Evolutionary conservation across 306 rosid species (phyloP), one percentile per base, ranked within the genome.

Genomic region (Dalbergia cochinchinensis): DNA sequence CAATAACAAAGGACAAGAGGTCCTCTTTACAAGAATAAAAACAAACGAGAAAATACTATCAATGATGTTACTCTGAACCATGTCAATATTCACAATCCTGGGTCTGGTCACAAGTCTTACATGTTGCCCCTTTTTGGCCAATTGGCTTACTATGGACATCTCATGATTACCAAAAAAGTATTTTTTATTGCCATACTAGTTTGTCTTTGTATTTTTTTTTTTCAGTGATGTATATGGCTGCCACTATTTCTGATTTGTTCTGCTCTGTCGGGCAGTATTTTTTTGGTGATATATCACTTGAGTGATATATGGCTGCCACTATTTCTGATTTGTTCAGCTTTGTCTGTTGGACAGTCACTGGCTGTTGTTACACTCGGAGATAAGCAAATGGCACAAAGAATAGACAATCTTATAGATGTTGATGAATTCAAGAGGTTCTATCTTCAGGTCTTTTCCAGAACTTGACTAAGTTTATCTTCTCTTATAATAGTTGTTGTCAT

Each of bases 301-400:
- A 22, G 55, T 42, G 53, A 64, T 77, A 61, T 12, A 11, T 48
- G 48, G 11, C 58, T 51, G 58, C 60, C 20, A 16, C 26, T 54
- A 6, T 53, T 54, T 54, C 60, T 54, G 9, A 54, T 26, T 16
- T 16, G 3, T 47, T 72, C 12, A 33, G 69, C 64, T 55, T 76
- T 71, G 54, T 80, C 34, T 85, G 67, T 84, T 80, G 81, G 86
- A 69, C 87, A 95, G 99, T 80, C 99, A 13, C 78, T 95, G 44
- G 99, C 99, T 54, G 98, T 95, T 81, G 92, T 83, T 85, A 95
- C 99, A 3, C 92, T 95, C 26, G 99, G 99, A 73, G 98, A 95
- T 87, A 92, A 68, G 83, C 95, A 89, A 79, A 95, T 95, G 99
- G 99, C 99, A 15, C 99, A 95, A 83, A 90, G 94, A 85, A 26